Evolutionary conservation across 1,139 yeast genomes (phyloP).

Genomic region (Yamadazyma triangularis): DNA sequence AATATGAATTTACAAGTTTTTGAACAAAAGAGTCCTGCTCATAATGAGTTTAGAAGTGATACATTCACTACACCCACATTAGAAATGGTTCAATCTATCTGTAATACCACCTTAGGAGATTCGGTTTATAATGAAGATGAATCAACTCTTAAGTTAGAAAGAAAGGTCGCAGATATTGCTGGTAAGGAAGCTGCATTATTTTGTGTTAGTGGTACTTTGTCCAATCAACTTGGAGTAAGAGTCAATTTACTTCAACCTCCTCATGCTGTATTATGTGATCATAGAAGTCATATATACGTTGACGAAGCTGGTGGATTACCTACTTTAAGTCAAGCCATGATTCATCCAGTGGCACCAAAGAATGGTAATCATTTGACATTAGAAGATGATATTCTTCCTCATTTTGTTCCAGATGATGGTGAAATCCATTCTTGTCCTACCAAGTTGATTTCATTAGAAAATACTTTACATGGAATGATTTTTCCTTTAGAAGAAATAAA

Average conservation of each 20-base stretch:
- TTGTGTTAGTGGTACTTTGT: conserved; percentile 87
- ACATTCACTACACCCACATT: conserved; percentile 90
- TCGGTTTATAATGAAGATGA: conserved; percentile 84
- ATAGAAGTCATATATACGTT: conserved; percentile 77
- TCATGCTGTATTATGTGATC: conserved; percentile 76
- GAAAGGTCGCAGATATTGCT: conserved; percentile 59
- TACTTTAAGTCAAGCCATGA: conserved; percentile 88
- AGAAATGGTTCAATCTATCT: conserved; percentile 48
- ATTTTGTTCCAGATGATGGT: conserved; percentile 69
- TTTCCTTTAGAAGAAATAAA: conserved; percentile 78
- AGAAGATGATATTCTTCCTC: conserved; percentile 61
- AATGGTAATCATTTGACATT: conserved; percentile 75
- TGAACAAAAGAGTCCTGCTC: conserved; percentile 24
- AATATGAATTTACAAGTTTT: conserved; percentile 8
- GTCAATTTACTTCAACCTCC: conserved; percentile 83
- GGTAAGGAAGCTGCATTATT: conserved; percentile 83
- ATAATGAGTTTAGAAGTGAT: conserved; percentile 73
- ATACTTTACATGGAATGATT: conserved; percentile 80
- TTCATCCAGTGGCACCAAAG: conserved; percentile 70
- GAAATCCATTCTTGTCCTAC: conserved; percentile 92
- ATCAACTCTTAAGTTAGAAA: conserved; percentile 63
- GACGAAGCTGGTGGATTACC: conserved; percentile 93
- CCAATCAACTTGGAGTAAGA: conserved; percentile 84
- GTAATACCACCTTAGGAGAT: conserved; percentile 62
- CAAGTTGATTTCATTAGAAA: conserved; percentile 77